phyloP scores from a whole-genome alignment of 441 rosid genomes.

The Theobroma grandiflorum region DNA sequence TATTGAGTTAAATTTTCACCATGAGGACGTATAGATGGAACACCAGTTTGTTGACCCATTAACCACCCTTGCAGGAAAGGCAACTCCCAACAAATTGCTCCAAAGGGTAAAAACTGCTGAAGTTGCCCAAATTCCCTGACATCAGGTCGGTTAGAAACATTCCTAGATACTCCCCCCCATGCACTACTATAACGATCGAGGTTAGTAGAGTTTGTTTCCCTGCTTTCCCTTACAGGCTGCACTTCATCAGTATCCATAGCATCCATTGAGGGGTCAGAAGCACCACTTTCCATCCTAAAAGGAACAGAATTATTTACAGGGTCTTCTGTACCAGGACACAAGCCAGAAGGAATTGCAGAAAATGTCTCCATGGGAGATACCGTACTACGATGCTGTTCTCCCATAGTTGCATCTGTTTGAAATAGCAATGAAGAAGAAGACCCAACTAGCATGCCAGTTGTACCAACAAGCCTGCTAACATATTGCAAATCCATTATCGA shows the following conservation, averaged over 20 bases:
- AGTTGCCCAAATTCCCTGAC: conserved; percentile 57
- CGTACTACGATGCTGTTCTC: conserved; percentile 44
- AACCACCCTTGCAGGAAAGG: conserved; percentile 91
- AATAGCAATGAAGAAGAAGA: conserved; percentile 42
- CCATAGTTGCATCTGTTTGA: conserved; percentile 51
- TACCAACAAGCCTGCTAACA: conserved; percentile 48
- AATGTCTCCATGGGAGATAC: conserved; percentile 56
- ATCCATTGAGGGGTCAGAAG: conserved; percentile 45
- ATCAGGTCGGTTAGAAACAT: conserved; percentile 37
- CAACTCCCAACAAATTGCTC: conserved; percentile 79
- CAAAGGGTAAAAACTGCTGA: conserved; percentile 57
- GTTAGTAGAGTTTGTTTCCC: conserved; percentile 30
- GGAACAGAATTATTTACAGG: conserved; percentile 38
- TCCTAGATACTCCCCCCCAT: conserved; percentile 35
- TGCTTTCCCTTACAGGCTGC: conserved; percentile 49
- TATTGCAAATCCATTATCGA: conserved; percentile 50
- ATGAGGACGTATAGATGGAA: conserved; percentile 52
- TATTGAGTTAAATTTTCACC: conserved; percentile 48
- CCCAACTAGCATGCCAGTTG: conserved; percentile 52
- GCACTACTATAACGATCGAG: conserved; percentile 34
- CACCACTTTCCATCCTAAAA: conserved; percentile 43
- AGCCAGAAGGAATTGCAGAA: conserved; percentile 45
- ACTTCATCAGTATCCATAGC: conserved; percentile 66
- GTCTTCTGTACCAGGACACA: conserved; percentile 42
- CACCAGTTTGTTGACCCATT: conserved; percentile 76